These are phyloP conservation scores for Isabelozyma rhagii DNA, from an alignment of 805 yeast genomes.

Conservation along the genomic window DNA sequence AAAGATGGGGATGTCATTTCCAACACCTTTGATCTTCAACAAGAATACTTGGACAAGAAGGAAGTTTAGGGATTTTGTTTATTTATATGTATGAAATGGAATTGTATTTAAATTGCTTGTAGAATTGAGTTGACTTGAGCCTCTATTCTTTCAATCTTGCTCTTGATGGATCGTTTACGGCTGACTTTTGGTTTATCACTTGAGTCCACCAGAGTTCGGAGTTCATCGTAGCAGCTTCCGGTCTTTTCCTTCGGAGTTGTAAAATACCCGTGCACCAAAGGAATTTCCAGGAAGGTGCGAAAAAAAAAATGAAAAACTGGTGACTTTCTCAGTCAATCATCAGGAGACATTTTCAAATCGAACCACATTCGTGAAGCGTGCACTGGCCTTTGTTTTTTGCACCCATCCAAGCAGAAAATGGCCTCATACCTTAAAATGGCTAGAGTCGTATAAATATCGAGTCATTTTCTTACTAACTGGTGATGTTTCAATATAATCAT, in stretches of 20 bases:
- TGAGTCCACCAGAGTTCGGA: no score
- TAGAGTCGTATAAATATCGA: not conserved
- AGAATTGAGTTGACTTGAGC: no score
- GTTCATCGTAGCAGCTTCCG: not conserved
- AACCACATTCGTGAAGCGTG: not conserved
- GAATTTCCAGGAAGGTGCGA: not conserved
- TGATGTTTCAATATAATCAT: not conserved
- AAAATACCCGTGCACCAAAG: not conserved
- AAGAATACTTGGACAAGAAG: slow-evolving; percentile 40
- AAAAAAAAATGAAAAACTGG: not conserved
- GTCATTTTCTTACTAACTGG: not conserved
- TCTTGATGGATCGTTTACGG: no score
- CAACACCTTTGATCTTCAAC: slow-evolving; percentile 53
- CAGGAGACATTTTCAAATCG: not conserved
- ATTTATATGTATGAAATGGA: not conserved
- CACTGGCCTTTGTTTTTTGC: not conserved
- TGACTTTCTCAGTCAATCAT: not conserved
- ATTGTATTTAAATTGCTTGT: not conserved
- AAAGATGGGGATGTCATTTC: slow-evolving; percentile 60
- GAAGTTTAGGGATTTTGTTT: slow-evolving; percentile 1
- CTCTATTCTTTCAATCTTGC: no score
- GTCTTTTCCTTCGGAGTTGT: not conserved
- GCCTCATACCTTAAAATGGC: not conserved
- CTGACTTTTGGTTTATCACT: no score
- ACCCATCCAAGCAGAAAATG: not conserved